phyloP scores from a whole-genome alignment of 208 protist genomes.

The Entamoeba invadens region DNA sequence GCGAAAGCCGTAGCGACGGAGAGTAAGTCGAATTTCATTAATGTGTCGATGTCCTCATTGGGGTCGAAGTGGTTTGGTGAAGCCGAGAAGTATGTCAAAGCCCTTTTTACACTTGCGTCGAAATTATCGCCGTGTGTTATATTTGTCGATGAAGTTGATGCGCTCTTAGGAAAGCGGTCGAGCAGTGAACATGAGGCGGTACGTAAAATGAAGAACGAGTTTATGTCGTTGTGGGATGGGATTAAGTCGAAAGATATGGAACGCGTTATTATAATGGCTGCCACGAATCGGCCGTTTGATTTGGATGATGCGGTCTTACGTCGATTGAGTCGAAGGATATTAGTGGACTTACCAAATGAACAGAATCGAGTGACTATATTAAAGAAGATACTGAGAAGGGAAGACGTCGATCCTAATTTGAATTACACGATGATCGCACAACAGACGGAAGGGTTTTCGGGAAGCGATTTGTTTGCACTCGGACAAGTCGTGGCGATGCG shows the following conservation, averaged over 20 bases:
- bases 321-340: not conserved
- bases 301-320: conserved; percentile 24
- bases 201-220: not conserved
- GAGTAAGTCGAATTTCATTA: conserved; percentile 20
- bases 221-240: conserved; percentile 9
- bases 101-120: conserved; percentile 13
- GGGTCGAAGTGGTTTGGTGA: conserved; percentile 12
- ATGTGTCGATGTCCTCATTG: conserved; percentile 1
- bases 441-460: conserved; percentile 6
- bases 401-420: not conserved
- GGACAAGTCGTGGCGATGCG: not conserved
- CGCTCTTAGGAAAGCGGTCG: conserved; percentile 71
- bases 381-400: not conserved
- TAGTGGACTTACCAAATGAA: not conserved
- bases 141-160: conserved; percentile 99
- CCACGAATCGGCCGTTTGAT: conserved; percentile 27
- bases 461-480: not conserved
- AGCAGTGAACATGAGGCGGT: not conserved
- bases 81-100: conserved; percentile 8
- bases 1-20: conserved; percentile 30
- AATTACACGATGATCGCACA: not conserved
- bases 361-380: not conserved
- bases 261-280: conserved; percentile 17
- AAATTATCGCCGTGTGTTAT: conserved; percentile 93
- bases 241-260: not conserved